Evolutionary conservation across 768 basidiomycete genomes (phyloP).

Genomic region (Cystofilobasidium bisporidii): DNA sequence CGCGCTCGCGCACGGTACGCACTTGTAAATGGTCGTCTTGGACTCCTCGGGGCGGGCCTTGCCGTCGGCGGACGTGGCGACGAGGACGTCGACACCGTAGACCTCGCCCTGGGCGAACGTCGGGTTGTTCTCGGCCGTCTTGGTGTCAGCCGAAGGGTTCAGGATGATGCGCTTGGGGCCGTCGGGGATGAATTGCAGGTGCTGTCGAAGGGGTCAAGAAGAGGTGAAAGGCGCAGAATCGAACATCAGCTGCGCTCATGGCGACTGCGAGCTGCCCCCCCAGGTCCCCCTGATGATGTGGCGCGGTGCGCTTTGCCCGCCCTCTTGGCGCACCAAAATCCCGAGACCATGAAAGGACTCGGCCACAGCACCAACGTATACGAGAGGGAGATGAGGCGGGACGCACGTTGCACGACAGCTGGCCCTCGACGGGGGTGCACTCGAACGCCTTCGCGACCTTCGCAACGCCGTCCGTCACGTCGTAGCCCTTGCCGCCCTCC

Average conservation of each 20-base stretch:
- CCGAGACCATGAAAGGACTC: too few species aligned
- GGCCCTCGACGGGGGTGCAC: constrained; percentile 91
- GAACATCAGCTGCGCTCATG: too few species aligned
- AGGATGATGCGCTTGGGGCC: constrained; percentile 92
- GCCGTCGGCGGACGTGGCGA: constrained; percentile 26
- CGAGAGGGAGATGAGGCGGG: constrained; percentile 13
- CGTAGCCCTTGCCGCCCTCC: constrained; percentile 90
- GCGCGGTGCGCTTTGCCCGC: too few species aligned
- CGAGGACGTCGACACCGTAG: constrained; percentile 28
- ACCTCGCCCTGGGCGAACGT: constrained; percentile 28
- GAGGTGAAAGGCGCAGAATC: too few species aligned
- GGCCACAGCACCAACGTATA: too few species aligned
- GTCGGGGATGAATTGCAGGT: constrained; percentile 86
- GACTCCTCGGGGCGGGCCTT: constrained; percentile 84
- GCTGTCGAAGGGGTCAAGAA: constrained; percentile 60
- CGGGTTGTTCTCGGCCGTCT: constrained; percentile 54
- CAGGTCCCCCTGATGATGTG: too few species aligned
- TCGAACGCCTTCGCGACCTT: constrained; percentile 54
- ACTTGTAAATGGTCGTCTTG: constrained; percentile 88
- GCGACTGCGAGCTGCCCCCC: too few species aligned
- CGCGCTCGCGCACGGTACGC: too few species aligned
- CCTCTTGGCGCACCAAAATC: too few species aligned
- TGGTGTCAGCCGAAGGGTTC: constrained; percentile 61
- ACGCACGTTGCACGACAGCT: constrained; percentile 32
- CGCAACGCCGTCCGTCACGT: constrained; percentile 74